Conservation (phyloP, 2,329 filamentous ascomycete species). For the Pseudogymnoascus sp. region DNA sequence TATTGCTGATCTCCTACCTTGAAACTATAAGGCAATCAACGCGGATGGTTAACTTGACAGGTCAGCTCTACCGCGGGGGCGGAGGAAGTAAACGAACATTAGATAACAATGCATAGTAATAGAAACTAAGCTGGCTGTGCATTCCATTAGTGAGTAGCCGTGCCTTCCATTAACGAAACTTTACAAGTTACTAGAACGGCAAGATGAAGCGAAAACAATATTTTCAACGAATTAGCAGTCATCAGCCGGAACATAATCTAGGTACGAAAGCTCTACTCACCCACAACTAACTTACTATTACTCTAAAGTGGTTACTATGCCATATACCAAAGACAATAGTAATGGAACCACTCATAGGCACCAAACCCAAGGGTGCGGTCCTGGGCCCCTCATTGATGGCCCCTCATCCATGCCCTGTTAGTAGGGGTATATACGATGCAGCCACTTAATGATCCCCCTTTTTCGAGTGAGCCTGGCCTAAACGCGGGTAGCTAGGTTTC, state of each 20-base stretch:
- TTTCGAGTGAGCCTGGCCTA: background rate
- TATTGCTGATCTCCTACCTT: background rate
- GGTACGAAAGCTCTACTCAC: background rate
- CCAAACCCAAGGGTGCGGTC: background rate
- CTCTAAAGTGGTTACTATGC: background rate
- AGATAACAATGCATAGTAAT: background rate
- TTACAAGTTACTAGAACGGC: background rate
- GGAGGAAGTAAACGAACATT: background rate
- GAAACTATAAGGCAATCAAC: background rate
- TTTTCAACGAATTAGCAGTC: background rate
- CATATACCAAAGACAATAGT: background rate
- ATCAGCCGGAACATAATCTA: background rate
- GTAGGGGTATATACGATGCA: background rate
- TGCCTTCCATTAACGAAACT: background rate
- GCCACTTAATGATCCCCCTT: background rate
- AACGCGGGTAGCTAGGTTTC: background rate
- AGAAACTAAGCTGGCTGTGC: background rate
- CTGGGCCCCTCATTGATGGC: background rate
- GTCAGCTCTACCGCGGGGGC: background rate
- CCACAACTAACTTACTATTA: background rate
- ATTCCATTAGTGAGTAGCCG: background rate
- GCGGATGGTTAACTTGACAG: background rate
- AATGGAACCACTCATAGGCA: background rate
- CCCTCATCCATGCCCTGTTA: background rate
- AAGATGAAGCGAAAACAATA: background rate